These are phyloP conservation scores for Coniferiporia weirii DNA, from an alignment of 1,284 basidiomycete species.

Conservation along the genomic window DNA sequence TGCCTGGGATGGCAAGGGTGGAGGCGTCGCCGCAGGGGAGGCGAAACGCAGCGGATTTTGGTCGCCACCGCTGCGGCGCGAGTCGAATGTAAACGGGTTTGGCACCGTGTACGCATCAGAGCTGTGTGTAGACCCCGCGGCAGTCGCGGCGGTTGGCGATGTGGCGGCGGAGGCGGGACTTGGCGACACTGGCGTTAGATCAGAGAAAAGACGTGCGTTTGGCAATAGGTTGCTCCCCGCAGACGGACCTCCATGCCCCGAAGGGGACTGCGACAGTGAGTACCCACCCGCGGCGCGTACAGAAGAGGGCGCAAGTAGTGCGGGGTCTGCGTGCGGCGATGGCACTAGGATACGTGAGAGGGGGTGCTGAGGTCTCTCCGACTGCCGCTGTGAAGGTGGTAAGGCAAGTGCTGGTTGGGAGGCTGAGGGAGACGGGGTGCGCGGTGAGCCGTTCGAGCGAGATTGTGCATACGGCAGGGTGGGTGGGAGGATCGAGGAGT, in stretches of 20 bases:
- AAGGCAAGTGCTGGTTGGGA: not conserved
- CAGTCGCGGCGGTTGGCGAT: not conserved
- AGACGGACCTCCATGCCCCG: not conserved
- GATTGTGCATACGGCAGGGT: not conserved
- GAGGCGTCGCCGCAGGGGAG: not conserved
- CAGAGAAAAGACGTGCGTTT: not conserved
- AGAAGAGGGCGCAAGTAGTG: conserved; percentile 3
- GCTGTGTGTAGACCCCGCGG: conserved; percentile 5
- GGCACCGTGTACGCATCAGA: conserved; percentile 14
- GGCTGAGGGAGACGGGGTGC: not conserved
- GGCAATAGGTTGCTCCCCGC: not conserved
- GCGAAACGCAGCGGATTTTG: not conserved
- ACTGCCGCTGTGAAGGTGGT: not conserved
- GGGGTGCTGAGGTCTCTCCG: not conserved
- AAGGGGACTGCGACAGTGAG: not conserved
- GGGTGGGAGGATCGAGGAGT: conserved; percentile 1
- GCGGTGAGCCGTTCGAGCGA: not conserved
- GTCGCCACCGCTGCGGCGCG: not conserved
- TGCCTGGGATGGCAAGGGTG: not conserved
- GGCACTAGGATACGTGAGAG: not conserved
- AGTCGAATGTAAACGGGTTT: conserved; percentile 13
- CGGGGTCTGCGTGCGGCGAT: not conserved
- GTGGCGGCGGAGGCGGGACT: not conserved
- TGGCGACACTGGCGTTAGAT: not conserved
- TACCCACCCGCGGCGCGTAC: conserved; percentile 14